Base-by-base conservation (phyloP, 1,284 basidiomycete genomes). In the Stygiomarasmius scandens region DNA sequence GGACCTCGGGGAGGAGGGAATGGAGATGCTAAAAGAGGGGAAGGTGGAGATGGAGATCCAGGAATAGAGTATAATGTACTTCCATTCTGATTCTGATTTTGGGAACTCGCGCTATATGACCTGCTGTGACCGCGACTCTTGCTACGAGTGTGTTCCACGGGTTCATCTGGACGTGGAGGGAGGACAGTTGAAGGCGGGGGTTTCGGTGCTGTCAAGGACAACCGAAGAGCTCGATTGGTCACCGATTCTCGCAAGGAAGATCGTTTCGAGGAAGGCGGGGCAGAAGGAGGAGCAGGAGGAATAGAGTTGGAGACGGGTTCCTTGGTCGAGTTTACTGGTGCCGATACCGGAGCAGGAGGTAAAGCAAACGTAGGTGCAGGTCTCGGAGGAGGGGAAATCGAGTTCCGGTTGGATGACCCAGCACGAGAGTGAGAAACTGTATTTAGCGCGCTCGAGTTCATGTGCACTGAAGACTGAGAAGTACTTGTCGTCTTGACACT, bases 291-390 rank as follows among this genome's bases (percentile, higher is more conserved):
- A 12, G 49, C 16, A 10, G 38, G 44, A 9, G 45, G 8, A 23
- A 27, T 22, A 1, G 58, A 48, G n/a, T 41, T 41, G 5, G 38
- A 19, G 4, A n/a, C 56, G 12, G 29, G 12, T 32, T 32, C 29
- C 29, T 32, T 32, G 29, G 29, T 5, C 20, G 66, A 55, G 45
- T 70, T 72, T 58, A 70, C 25, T 20, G 41, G 10, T 3, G 51
- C 44, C 27, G 53, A 27, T 14, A 66, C 67, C 2, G 87, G 87
- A 3, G 87, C 83, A 55, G 86, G 86, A 27, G 89, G 88, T 11
- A 87, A 81, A 8, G 89, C 87, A 54, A 78, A 80, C 19, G 77
- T 85, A 0, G 89, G 89, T 4, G 86, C 81, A 34, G 89, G 89
- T 11, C 86, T 82, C 50, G 81, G 82, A 2, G 89, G 87, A 9